Percentiles rank a stretch among this genome's conserved stretches.
phyloP scores from a whole-genome alignment of 2,329 filamentous ascomycete species.

The Ceratocystis alfenasii region DNA sequence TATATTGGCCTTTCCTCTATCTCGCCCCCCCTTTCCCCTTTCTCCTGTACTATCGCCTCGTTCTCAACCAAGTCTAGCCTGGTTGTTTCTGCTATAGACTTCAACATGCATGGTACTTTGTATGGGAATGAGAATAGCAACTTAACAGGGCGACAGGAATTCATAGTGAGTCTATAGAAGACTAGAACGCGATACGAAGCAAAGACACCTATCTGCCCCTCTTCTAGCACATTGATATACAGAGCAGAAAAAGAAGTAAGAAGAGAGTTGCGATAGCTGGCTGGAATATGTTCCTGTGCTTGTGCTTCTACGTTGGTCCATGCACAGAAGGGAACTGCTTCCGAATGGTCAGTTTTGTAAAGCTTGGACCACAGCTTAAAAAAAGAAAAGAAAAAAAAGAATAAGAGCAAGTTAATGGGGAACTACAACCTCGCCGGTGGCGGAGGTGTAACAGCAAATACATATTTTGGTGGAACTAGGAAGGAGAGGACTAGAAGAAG shows the following conservation, averaged over 20 bases:
- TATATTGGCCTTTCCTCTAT: background rate
- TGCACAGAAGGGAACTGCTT: background rate
- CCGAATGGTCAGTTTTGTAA: background rate
- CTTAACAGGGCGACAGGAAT: background rate
- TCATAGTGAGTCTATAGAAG: too few relatives aligned
- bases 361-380: constrained; percentile 3
- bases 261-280: background rate
- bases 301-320: background rate
- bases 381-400: background rate
- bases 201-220: background rate
- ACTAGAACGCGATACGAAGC: too few relatives aligned
- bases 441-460: background rate
- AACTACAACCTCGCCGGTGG: background rate
- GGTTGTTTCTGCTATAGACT: background rate
- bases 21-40: background rate
- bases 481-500: background rate
- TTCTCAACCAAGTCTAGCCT: background rate
- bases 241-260: background rate
- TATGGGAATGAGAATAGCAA: background rate
- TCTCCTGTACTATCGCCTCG: too few relatives aligned
- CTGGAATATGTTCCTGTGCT: background rate
- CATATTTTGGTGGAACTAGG: background rate
- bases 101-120: constrained; percentile 1
- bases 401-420: constrained; percentile 2
- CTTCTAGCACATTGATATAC: background rate